A percentile compares a stretch with the other conserved stretches of the same genome.
Conservation (phyloP, 78 protist species). For the Dictyostelium brefeldianum region DNA sequence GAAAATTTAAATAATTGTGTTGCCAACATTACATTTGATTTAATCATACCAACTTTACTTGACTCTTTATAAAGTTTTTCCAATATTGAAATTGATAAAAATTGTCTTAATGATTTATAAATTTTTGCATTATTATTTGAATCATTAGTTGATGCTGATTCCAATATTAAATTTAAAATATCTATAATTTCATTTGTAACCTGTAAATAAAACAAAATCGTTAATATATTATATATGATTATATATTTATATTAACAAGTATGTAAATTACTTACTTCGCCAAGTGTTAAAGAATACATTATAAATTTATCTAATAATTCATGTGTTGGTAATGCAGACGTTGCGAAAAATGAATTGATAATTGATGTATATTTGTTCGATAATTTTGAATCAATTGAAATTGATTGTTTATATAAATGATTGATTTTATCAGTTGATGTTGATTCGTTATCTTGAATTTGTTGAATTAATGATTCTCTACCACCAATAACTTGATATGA, state of each 20-base stretch:
- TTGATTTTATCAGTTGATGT: neutral
- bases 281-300: slow-evolving; percentile 5
- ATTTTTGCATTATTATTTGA: neutral
- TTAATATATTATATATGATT: neutral
- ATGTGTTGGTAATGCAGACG: neutral
- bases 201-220: neutral
- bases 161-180: neutral
- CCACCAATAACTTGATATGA: slow-evolving; percentile 1
- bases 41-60: neutral
- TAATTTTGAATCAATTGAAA: neutral
- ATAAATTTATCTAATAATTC: slow-evolving; percentile 16
- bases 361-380: neutral
- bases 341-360: neutral
- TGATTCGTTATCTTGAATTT: slow-evolving; percentile 3
- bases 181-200: neutral
- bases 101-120: slow-evolving; percentile 20
- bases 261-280: neutral
- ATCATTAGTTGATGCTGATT: neutral
- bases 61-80: neutral
- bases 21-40: slow-evolving; percentile 21
- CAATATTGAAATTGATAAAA: slow-evolving; percentile 36
- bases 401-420: slow-evolving; percentile 21
- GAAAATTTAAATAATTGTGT: slow-evolving; percentile 17
- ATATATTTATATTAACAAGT: neutral
- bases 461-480: slow-evolving; percentile 18